These are phyloP conservation scores for Paragyromitra xinjiangensis DNA, from an alignment of 495 filamentous ascomycete species.

Conservation along the genomic window DNA sequence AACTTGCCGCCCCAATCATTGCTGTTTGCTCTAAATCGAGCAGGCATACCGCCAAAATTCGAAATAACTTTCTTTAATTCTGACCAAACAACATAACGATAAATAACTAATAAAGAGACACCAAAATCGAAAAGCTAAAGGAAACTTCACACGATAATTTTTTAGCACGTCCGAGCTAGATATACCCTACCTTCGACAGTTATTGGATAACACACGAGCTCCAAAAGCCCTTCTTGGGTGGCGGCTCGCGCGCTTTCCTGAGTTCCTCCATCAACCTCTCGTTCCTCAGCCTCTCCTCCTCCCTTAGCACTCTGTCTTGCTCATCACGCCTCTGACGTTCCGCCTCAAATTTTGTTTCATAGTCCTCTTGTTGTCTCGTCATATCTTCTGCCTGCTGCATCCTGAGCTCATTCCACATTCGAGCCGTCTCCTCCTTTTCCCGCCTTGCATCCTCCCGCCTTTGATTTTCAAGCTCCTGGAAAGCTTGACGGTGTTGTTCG, in stretches of 20 bases:
- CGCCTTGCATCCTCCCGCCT: conserved; percentile 34
- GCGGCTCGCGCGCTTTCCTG: background rate
- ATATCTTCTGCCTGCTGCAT: conserved; percentile 57
- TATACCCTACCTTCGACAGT: background rate
- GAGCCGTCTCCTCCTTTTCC: conserved; percentile 60
- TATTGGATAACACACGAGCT: conserved; percentile 24
- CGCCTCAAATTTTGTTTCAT: background rate
- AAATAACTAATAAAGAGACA: background rate
- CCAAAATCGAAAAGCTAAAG: background rate
- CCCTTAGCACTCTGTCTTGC: background rate
- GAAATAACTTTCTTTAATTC: no score
- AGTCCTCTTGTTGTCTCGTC: background rate
- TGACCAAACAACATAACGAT: no score
- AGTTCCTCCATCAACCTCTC: conserved; percentile 13
- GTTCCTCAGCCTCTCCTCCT: background rate
- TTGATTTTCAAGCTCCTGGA: conserved; percentile 8
- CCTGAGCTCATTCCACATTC: conserved; percentile 61
- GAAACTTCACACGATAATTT: background rate
- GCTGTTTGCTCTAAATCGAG: no score
- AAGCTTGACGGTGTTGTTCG: conserved; percentile 46
- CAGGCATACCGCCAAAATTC: no score
- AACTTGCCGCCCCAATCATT: no score
- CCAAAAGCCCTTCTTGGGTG: background rate
- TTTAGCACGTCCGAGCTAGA: background rate
- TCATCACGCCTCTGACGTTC: conserved; percentile 6